Percentiles rank a stretch among this genome's conserved stretches.
Evolutionary conservation across 768 basidiomycete genomes (phyloP).

Genomic region (Thelephora ganbajun): DNA sequence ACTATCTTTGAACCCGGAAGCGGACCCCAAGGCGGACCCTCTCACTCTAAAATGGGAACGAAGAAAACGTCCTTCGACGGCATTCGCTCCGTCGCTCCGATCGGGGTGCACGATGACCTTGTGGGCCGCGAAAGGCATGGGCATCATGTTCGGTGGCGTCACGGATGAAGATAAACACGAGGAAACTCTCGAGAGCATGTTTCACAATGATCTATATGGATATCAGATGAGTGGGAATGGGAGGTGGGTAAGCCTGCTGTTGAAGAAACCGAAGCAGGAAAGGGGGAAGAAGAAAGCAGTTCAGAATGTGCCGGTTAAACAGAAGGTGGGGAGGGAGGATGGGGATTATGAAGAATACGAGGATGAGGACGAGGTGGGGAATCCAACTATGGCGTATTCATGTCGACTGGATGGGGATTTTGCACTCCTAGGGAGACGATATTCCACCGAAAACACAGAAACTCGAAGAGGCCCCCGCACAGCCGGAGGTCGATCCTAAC

Average conservation of each 20-base stretch:
- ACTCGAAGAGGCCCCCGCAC: conserved; percentile 1
- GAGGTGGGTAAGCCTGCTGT: conserved; percentile 63
- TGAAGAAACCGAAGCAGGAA: conserved; percentile 49
- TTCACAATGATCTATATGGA: conserved; percentile 83
- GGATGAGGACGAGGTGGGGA: conserved; percentile 1
- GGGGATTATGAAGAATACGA: conserved; percentile 10
- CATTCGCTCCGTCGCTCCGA: conserved; percentile 56
- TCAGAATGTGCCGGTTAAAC: conserved; percentile 10
- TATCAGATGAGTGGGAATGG: conserved; percentile 68
- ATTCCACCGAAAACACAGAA: not conserved
- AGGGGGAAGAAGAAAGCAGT: conserved; percentile 29
- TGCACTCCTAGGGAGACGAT: conserved; percentile 2
- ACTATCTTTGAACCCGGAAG: conserved; percentile 16
- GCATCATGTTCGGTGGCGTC: conserved; percentile 80
- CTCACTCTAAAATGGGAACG: conserved; percentile 73
- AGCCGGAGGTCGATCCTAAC: conserved; percentile 35
- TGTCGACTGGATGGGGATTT: no score
- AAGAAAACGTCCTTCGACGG: conserved; percentile 55
- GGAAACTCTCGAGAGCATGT: conserved; percentile 72
- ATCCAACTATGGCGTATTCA: not conserved
- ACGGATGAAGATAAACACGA: conserved; percentile 78
- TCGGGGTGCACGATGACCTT: conserved; percentile 82
- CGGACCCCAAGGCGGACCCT: conserved; percentile 19
- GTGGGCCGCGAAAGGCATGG: conserved; percentile 55
- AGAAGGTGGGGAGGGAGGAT: conserved; percentile 9